Base-by-base conservation (phyloP, 208 protist genomes). In the Vickermania ingenoplastis region DNA sequence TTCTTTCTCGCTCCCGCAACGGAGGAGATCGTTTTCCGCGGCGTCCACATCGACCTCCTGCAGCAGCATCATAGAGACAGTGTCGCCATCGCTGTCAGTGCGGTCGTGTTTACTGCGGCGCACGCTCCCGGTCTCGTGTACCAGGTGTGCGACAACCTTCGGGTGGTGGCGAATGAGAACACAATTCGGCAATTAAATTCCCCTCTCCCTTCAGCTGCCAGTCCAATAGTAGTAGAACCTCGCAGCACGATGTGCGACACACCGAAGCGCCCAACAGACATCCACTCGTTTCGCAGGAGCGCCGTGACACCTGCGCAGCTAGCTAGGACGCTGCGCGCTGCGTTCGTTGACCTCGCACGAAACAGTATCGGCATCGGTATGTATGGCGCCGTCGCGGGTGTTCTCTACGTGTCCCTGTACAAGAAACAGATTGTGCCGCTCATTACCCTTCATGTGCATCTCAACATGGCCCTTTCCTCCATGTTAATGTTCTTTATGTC, bases 11-110 rank as follows among this genome's bases (percentile, higher is more conserved):
- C 36, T n/a, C 36, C 36, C 17, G 11, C 17, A 17, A n/a, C 36
- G 36, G 82, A 93, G 54, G 82, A 93, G 57, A 23, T 87, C 0
- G 87, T 93, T 49, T 93, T 84, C 60, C 73, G 86, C 5, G 86
- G 72, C 7, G 62, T 89, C 4, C 69, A 90, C 22, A 72, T 89
- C 23, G 29, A 79, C 0, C 29, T 88, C 1, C 41, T 93, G 25
- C 41, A 60, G 1, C 17, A n/a, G 1, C 69, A 75, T 7, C 63
- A 65, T 21, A 45, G 17, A 45, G 27, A 36, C n/a, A 24, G 14
- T 21, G 50, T 23, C 13, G 67, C 71, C 7, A 73, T 93, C 13
- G 0, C 49, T 13, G 57, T 84, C 0, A 77, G 78, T 2, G 69
- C 86, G 1, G 0, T 78, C 1, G 30, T 90, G 3, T 93, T 93